Evolutionary conservation across 2,329 filamentous ascomycete genomes (phyloP), one percentile per base, ranked within the genome.

Genomic region (Colletotrichum theobromicola): DNA sequence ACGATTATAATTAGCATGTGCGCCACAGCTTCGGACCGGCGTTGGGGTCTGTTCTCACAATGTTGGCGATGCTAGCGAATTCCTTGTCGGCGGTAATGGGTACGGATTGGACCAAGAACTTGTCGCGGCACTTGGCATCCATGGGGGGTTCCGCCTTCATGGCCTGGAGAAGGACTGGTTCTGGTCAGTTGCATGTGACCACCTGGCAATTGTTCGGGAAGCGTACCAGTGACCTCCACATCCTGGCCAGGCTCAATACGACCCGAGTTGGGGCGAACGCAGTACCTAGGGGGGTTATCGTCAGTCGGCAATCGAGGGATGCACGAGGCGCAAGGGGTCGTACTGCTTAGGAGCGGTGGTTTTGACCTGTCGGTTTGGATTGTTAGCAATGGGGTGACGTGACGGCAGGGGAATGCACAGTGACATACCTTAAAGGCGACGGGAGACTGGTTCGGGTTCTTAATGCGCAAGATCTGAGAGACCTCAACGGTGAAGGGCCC

Each of bases 271-370:
- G 97, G 96, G 81, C 97, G 93, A 74, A 98, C 96, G 84, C 97
- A 98, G 88, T 99, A 99, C 89, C 96, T 98, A 81, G 50, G 77
- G 63, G 71, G 6, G n/a, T n/a, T 63, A 72, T 46, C 68, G 75
- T 82, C 73, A 82, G 78, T 74, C 72, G 78, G 68, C 55, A 66
- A 24, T 67, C 61, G 61, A 77, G 73, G 72, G 75, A 76, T 77
- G 67, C 72, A 71, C 69, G 53, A 37, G 50, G 75, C 79, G 70
- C 75, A 65, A 75, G 75, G 78, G 72, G 76, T 85, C 94, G 82
- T 94, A 99, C 96, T 98, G 97, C 88, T 98, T 98, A 37, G 97
- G 97, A 64, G 97, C 97, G 77, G 97, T 99, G 63, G 97, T 99
- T 92, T 99, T 99, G 85, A 99, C 97, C 95, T 98, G 79, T 42